A percentile compares a stretch with the other conserved stretches of the same genome.
Evolutionary conservation across 73 alveolate species (phyloP).

Genomic region (Halteria grandinella): DNA sequence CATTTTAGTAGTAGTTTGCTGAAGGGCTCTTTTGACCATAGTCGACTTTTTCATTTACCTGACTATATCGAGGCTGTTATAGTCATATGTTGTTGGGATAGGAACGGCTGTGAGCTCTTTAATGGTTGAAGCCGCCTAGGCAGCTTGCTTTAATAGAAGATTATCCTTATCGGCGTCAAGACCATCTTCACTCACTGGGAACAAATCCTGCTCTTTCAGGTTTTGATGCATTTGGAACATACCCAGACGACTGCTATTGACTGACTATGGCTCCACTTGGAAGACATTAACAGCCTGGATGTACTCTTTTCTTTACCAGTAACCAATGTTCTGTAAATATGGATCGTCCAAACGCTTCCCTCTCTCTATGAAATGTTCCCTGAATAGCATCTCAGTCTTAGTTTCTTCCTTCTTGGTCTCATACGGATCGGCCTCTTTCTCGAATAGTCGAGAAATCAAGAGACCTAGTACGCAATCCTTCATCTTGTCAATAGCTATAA

Average conservation of each 20-base stretch:
- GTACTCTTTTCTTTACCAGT: constrained; percentile 59
- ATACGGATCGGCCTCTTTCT: constrained; percentile 25
- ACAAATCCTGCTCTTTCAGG: no score
- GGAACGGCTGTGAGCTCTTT: no score
- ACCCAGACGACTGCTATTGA: no score
- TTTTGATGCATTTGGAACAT: no score
- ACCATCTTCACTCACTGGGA: no score
- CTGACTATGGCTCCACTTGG: no score
- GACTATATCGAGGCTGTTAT: constrained; percentile 21
- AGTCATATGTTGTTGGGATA: constrained; percentile 15
- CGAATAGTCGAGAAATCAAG: constrained; percentile 43
- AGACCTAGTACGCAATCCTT: constrained; percentile 56
- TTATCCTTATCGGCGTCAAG: no score
- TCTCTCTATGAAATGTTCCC: constrained; percentile 46
- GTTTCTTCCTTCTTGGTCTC: constrained; percentile 3
- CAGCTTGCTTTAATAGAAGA: no score
- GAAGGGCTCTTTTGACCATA: constrained; percentile 51
- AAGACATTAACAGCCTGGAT: constrained; percentile 49
- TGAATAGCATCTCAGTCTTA: no score
- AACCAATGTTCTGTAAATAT: constrained; percentile 51
- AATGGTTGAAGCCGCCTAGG: no score
- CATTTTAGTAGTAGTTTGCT: constrained; percentile 40
- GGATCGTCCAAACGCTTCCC: constrained; percentile 64
- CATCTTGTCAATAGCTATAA: constrained; percentile 43
- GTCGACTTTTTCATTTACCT: constrained; percentile 38